These are phyloP conservation scores for Collybia nuda DNA, from an alignment of 768 basidiomycete genomes.

Conservation along the genomic window DNA sequence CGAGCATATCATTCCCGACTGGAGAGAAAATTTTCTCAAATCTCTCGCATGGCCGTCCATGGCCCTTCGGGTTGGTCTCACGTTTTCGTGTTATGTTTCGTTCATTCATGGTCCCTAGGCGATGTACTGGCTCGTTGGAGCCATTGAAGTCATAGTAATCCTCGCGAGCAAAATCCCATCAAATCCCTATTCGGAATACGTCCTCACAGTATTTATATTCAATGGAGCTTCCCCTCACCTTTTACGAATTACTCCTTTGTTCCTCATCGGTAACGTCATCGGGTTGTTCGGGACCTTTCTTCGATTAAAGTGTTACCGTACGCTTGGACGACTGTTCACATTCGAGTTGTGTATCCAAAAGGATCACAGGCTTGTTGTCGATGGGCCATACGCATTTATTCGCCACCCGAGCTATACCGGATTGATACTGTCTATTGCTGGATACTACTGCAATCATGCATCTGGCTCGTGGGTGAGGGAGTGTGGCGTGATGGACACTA, in stretches of 20 bases:
- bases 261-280: slow-evolving; percentile 28
- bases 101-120: slow-evolving; percentile 14
- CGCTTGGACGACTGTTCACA: slow-evolving; percentile 35
- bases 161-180: slow-evolving; percentile 17
- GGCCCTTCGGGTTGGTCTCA: slow-evolving; percentile 23
- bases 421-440: slow-evolving; percentile 29
- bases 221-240: slow-evolving; percentile 10
- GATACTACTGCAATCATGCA: slow-evolving; percentile 20
- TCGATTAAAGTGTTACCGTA: slow-evolving; percentile 30
- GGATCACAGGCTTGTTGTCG: slow-evolving; percentile 30
- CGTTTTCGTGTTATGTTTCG: neutral
- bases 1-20: slow-evolving; percentile 28
- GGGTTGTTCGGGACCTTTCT: slow-evolving; percentile 29
- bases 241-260: slow-evolving; percentile 24
- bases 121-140: slow-evolving; percentile 22
- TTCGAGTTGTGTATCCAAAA: slow-evolving; percentile 34
- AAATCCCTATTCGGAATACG: slow-evolving; percentile 13
- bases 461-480: slow-evolving; percentile 32
- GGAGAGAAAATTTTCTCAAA: slow-evolving; percentile 30
- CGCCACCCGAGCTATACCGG: slow-evolving; percentile 40
- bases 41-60: slow-evolving; percentile 24
- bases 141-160: slow-evolving; percentile 29
- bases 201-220: slow-evolving; percentile 15
- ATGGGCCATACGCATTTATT: slow-evolving; percentile 34
- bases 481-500: slow-evolving; percentile 26